These are phyloP conservation scores for Salix arbutifolia DNA, from an alignment of 345 rosid species.

Conservation along the genomic window DNA sequence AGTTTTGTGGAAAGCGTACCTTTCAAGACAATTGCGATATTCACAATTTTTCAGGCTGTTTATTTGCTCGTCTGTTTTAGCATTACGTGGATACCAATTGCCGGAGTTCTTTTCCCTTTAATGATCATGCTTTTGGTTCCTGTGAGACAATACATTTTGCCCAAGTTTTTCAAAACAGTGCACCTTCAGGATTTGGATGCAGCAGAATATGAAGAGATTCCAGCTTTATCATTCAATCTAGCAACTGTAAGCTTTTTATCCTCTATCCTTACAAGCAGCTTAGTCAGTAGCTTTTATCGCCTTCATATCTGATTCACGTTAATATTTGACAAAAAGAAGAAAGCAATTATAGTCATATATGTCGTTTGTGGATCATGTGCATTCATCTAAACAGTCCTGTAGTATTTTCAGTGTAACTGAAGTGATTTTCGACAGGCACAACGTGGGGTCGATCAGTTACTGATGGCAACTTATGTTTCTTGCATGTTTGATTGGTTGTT, in stretches of 20 bases:
- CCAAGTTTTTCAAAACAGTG: slow-evolving; percentile 20
- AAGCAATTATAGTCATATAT: too few relatives aligned
- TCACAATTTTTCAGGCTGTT: slow-evolving; percentile 22
- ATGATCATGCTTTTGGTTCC: slow-evolving; percentile 28
- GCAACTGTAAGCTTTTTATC: slow-evolving; percentile 44
- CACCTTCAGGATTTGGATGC: slow-evolving; percentile 33
- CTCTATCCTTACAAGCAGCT: not conserved
- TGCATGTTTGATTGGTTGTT: slow-evolving; percentile 1
- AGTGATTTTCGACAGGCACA: not conserved
- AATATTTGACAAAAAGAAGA: not conserved
- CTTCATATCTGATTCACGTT: not conserved
- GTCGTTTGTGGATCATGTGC: too few relatives aligned
- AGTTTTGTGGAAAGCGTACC: slow-evolving; percentile 27
- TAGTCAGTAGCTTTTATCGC: too few relatives aligned
- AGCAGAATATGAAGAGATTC: slow-evolving; percentile 27
- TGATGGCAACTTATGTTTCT: not conserved
- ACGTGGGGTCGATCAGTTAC: not conserved
- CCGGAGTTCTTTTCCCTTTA: slow-evolving; percentile 29
- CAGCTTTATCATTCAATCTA: slow-evolving; percentile 29
- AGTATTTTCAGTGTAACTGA: too few relatives aligned
- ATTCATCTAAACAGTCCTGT: too few relatives aligned
- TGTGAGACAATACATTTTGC: slow-evolving; percentile 29
- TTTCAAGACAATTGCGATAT: slow-evolving; percentile 27
- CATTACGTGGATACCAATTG: slow-evolving; percentile 30
- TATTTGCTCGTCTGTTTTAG: slow-evolving; percentile 29